These are phyloP conservation scores for Sphagnum contortum DNA, from an alignment of 225 moss, liverwort and hornwort genomes.

Conservation along the genomic window DNA sequence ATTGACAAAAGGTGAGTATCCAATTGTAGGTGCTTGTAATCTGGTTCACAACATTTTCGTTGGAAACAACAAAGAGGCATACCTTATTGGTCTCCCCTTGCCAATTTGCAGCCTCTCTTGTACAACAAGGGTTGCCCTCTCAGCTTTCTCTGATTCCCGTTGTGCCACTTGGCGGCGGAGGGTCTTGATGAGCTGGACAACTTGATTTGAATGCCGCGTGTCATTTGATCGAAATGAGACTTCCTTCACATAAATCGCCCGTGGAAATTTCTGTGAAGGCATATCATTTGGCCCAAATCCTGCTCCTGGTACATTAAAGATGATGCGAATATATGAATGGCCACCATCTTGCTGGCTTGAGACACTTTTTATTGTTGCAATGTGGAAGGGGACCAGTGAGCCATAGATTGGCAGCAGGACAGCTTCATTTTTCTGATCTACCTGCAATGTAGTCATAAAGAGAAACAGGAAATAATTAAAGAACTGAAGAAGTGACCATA, in stretches of 20 bases:
- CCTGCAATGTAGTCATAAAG: slow-evolving; percentile 20
- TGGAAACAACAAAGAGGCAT: neutral
- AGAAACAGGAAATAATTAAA: neutral
- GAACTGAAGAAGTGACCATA: neutral
- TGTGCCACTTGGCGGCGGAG: slow-evolving; percentile 92
- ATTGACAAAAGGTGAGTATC: too few relatives aligned
- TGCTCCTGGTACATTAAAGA: slow-evolving; percentile 89
- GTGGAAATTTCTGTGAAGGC: slow-evolving; percentile 65
- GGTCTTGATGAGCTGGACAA: slow-evolving; percentile 98
- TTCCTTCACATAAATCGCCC: slow-evolving; percentile 91
- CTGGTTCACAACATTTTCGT: too few relatives aligned
- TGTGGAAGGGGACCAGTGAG: slow-evolving; percentile 88
- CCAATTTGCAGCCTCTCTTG: slow-evolving; percentile 78
- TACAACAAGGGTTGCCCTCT: slow-evolving; percentile 87
- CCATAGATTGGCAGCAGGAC: slow-evolving; percentile 87
- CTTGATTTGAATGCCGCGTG: slow-evolving; percentile 92
- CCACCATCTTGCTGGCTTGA: slow-evolving; percentile 98
- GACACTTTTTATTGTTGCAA: slow-evolving; percentile 93
- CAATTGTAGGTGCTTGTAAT: too few relatives aligned
- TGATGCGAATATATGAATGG: slow-evolving; percentile 95
- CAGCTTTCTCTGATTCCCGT: slow-evolving; percentile 90
- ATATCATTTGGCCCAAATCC: slow-evolving; percentile 85
- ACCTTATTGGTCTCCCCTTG: slow-evolving; percentile 82
- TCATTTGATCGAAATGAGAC: slow-evolving; percentile 95
- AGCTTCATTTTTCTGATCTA: slow-evolving; percentile 94